Conservation (phyloP, 371 early-diverging fungal genomes). For the Actinomortierella ambigua region DNA sequence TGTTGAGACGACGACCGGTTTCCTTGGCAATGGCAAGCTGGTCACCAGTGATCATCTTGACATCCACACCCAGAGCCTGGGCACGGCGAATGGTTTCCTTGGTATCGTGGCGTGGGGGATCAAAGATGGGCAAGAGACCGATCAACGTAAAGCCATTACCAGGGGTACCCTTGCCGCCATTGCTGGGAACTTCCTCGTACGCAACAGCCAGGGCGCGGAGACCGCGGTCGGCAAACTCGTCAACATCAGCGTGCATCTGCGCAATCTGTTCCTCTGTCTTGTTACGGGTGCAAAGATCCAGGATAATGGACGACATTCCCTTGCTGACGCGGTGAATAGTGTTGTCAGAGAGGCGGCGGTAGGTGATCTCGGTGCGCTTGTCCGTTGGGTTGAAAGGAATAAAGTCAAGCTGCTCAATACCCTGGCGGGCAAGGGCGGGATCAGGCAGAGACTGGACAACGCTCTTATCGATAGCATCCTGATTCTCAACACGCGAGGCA, state of each 20-base stretch:
- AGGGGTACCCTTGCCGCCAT: slow-evolving; percentile 52
- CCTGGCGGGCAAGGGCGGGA: slow-evolving; percentile 61
- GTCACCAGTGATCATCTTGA: slow-evolving; percentile 97
- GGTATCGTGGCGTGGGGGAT: slow-evolving; percentile 86
- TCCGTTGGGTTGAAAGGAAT: slow-evolving; percentile 88
- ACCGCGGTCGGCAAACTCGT: slow-evolving; percentile 79
- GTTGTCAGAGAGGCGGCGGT: slow-evolving; percentile 62
- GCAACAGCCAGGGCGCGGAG: slow-evolving; percentile 84
- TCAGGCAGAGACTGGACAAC: slow-evolving; percentile 68
- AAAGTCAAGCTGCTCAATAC: slow-evolving; percentile 72
- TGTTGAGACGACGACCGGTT: slow-evolving; percentile 75
- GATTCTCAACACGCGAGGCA: slow-evolving; percentile 71
- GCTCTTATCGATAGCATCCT: slow-evolving; percentile 79
- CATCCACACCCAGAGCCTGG: slow-evolving; percentile 83
- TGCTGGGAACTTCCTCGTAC: slow-evolving; percentile 62
- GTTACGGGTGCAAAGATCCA: slow-evolving; percentile 71
- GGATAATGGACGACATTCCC: slow-evolving; percentile 77
- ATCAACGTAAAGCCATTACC: slow-evolving; percentile 64
- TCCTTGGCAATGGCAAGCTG: slow-evolving; percentile 91
- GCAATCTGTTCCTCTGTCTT: slow-evolving; percentile 60
- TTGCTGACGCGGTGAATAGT: slow-evolving; percentile 68
- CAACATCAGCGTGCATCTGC: slow-evolving; percentile 69
- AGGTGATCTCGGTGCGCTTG: slow-evolving; percentile 86
- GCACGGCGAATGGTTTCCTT: slow-evolving; percentile 85
- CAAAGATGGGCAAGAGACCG: slow-evolving; percentile 81